Percentiles rank a stretch among this genome's conserved stretches.
phyloP scores from a whole-genome alignment of 495 filamentous ascomycete species.

The Neurospora sp. region DNA sequence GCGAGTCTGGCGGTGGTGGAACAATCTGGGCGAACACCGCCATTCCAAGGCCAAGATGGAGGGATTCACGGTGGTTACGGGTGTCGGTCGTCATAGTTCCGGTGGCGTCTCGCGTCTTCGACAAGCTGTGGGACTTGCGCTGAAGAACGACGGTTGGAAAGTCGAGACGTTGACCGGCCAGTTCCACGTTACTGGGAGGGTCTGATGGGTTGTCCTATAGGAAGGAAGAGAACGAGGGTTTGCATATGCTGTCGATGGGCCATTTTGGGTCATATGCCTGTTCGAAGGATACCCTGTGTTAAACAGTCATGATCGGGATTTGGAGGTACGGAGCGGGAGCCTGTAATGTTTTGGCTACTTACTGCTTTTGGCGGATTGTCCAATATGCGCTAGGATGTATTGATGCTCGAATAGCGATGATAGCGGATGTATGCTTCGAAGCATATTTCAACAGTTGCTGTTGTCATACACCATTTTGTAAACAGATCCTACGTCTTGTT shows the following conservation, averaged over 20 bases:
- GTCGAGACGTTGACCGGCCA: slow-evolving; percentile 58
- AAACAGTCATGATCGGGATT: background rate
- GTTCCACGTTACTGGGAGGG: slow-evolving; percentile 52
- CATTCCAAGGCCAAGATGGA: slow-evolving; percentile 32
- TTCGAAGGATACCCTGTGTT: background rate
- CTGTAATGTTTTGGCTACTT: background rate
- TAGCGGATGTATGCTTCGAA: background rate
- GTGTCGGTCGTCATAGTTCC: slow-evolving; percentile 67
- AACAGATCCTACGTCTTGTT: background rate
- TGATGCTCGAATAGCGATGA: background rate
- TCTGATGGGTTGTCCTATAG: slow-evolving; percentile 1
- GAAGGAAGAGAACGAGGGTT: background rate
- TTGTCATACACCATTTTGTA: background rate
- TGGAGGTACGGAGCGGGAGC: background rate
- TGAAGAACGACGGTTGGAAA: slow-evolving; percentile 75
- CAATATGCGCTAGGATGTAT: background rate
- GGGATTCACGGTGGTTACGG: slow-evolving; percentile 68
- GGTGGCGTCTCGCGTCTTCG: slow-evolving; percentile 65
- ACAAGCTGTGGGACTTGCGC: slow-evolving; percentile 67
- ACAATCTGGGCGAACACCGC: slow-evolving; percentile 49
- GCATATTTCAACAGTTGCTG: background rate
- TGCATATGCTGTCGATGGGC: background rate
- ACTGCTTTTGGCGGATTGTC: background rate
- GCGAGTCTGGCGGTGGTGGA: slow-evolving; percentile 71
- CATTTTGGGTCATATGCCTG: background rate